Evolutionary conservation across 23 red algal species (phyloP), one percentile per base, ranked within the genome.

Genomic region (Gracilaria gracilis): DNA sequence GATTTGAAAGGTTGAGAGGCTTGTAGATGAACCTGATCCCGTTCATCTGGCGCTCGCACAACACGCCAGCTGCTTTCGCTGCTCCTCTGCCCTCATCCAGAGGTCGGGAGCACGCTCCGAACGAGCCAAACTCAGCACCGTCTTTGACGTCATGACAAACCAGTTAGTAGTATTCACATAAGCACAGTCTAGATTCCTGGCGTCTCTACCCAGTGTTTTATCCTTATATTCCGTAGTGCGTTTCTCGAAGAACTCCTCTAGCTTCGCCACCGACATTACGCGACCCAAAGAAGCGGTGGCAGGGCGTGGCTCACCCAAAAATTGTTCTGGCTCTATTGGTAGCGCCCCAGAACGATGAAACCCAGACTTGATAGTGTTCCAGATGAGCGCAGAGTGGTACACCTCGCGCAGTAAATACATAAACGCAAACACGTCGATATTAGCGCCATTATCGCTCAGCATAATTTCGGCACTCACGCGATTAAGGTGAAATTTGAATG

Each of bases 61-160:
- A 12, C 44, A 12, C 5, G 44, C 44, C 44, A 48, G 12, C 12
- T 48, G 44, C 44, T 48, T 48, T 5, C 44, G 44, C 5, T 48
- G 7, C 44, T 12, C 12, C 44, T 48, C 44, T 48, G 44, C 44
- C 44, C 44, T 5, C 5, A 8, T 12, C 12, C 7, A 5, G 12
- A 48, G 7, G 12, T 48, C 44, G 7, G 44, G 5, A 8, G 44
- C 44, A 8, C 44, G 44, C 44, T 8, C 12, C 62, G 5, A 4
- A 9, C 62, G 62, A 5, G 33, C 62, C 17, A 85, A 54, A 35
- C 21, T 20, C 29, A 85, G 50, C 28, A 49, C 57, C 36, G 13
- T 64, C 29, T 62, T 54, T 20, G 0, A 69, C 32, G 81, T 85
- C 81, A 85, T 65, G 16, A 85, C 81, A 40, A 28, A 34, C 25